phyloP scores from a whole-genome alignment of 179 eudicot genomes.

The Nepenthes alata region DNA sequence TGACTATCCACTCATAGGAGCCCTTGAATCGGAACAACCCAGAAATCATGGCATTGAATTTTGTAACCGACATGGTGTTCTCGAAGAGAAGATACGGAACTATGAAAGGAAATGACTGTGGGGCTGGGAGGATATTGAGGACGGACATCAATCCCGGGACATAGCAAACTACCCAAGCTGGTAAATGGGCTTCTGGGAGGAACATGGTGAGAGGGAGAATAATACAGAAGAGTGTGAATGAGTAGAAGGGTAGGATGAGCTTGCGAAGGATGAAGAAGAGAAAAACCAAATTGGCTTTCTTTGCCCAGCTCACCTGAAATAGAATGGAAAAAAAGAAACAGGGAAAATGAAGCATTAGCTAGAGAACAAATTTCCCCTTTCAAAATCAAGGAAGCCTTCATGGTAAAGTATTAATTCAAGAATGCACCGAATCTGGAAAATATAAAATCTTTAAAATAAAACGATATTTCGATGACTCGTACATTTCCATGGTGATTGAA shows the following conservation, averaged over 20 bases:
- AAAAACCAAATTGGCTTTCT: constrained; percentile 27
- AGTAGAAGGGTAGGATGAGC: constrained; percentile 32
- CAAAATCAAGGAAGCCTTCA: neutral
- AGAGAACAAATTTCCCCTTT: neutral
- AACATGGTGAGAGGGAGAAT: constrained; percentile 37
- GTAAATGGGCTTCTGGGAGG: constrained; percentile 35
- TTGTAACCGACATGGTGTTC: constrained; percentile 36
- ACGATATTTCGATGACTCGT: too few relatives aligned
- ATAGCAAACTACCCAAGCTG: constrained; percentile 36
- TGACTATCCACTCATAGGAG: constrained; percentile 35
- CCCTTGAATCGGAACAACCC: constrained; percentile 30
- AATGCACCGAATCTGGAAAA: neutral
- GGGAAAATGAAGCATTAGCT: neutral
- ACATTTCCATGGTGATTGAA: too few relatives aligned
- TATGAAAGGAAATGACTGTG: constrained; percentile 32
- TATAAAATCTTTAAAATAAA: too few relatives aligned
- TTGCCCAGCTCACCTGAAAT: constrained; percentile 34
- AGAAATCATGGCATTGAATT: constrained; percentile 35
- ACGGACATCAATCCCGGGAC: constrained; percentile 33
- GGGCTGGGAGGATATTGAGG: constrained; percentile 29
- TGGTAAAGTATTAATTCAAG: neutral
- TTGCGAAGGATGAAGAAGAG: constrained; percentile 34
- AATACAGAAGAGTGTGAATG: constrained; percentile 34
- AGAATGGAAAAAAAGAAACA: neutral
- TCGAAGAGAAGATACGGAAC: constrained; percentile 32